Base-by-base conservation (phyloP, 768 basidiomycete species). In the Leccinum uliginosum region DNA sequence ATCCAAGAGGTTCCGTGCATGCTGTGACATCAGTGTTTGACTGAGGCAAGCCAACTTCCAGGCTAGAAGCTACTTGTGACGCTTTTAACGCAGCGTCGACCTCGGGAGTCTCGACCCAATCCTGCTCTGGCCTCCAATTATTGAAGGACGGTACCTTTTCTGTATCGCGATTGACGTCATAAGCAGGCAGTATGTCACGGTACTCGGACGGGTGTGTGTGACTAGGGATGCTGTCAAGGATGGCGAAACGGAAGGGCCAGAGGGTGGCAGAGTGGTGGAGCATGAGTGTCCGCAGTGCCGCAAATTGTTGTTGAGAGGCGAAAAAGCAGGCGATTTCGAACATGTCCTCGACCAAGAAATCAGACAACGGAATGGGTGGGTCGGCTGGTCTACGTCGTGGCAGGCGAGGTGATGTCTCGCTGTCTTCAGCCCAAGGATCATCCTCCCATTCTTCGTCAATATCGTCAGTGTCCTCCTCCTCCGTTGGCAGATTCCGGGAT, bases 161-260 rank as follows among this genome's bases (percentile, higher is more conserved):
- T 24, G 59, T 55, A 49, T 81, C 78, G 9, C 67, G 73, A 23
- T 75, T 58, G 7, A 71, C 54, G 61, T 92, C 84, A 57, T 84
- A 76, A 0, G 75, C 71, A 30, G 91, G 91, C 19, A 93, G 80
- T 24, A 93, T 60, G 29, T 79, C 77, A 30, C 74, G 75, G 67
- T 81, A 91, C 21, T 79, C 74, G 1, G 80, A 76, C 3, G 93
- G 89, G 50, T 83, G 77, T 9, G 79, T 74, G 71, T 92, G 84
- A 62, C 84, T 82, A 30, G 96, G 93, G 55, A 97, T 81, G 55
- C 77, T 77, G 53, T 88, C 81, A 52, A 95, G 76, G 50, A 98
- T 80, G 29, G 70, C 63, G 65, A 89, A 79, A 21, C 94, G 88
- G 63, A 74, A 80, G 3, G 88, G 85, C 80, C 84, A 89, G 30